These are phyloP conservation scores for Xylariaceae sp. DNA, from an alignment of 2,329 filamentous ascomycete species.

Conservation along the genomic window DNA sequence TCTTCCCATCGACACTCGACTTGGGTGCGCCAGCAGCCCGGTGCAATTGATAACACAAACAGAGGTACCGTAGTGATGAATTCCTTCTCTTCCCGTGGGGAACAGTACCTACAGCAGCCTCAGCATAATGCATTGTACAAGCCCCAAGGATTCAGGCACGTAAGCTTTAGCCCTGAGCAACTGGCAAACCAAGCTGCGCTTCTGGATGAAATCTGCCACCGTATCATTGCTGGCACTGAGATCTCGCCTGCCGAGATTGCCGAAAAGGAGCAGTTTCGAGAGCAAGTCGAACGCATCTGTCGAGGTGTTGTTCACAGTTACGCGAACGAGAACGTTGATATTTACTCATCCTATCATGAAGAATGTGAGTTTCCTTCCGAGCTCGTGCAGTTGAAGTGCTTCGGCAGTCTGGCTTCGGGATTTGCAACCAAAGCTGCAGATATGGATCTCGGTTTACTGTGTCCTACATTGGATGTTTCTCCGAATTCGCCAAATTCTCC, in stretches of 20 bases:
- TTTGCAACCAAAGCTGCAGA: constrained; percentile 88
- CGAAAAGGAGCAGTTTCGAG: constrained; percentile 70
- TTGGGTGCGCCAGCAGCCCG: constrained; percentile 24
- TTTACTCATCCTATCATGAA: constrained; percentile 8
- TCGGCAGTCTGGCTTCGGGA: constrained; percentile 79
- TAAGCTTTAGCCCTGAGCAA: constrained; percentile 40
- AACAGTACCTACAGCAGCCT: constrained; percentile 15
- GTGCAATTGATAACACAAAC: constrained; percentile 15
- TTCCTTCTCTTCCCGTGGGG: constrained; percentile 23
- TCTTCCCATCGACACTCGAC: constrained; percentile 17
- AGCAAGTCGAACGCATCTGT: constrained; percentile 62
- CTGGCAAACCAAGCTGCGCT: constrained; percentile 46
- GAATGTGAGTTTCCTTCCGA: constrained; percentile 45
- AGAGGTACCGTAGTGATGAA: constrained; percentile 23
- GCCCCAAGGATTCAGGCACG: constrained; percentile 28
- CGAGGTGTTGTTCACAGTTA: constrained; percentile 54
- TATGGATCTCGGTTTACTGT: constrained; percentile 81
- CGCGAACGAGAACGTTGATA: constrained; percentile 43
- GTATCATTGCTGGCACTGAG: constrained; percentile 56
- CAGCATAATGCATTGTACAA: constrained; percentile 32
- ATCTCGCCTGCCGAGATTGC: constrained; percentile 63
- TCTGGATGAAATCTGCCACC: constrained; percentile 47
- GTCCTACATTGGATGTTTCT: constrained; percentile 55
- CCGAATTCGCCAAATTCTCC: constrained; percentile 55
- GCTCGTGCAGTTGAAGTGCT: constrained; percentile 69